Conservation (phyloP, 768 basidiomycete genomes). For the Auriscalpium orientale region DNA sequence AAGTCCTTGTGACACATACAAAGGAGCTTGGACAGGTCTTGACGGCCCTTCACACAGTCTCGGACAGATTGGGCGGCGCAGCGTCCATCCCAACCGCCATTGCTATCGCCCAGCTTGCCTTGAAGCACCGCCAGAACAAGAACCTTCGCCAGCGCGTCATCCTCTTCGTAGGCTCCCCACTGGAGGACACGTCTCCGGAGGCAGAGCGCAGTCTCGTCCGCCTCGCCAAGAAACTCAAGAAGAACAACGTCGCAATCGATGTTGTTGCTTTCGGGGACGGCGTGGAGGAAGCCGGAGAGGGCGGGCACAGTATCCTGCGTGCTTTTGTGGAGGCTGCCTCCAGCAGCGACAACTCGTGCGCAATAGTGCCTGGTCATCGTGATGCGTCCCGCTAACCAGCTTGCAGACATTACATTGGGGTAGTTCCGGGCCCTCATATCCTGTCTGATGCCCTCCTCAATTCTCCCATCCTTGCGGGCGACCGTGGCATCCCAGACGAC, state of each 20-base stretch:
- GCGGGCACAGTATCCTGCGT: slow-evolving; percentile 61
- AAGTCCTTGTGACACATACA: slow-evolving; percentile 93
- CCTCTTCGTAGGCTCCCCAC: slow-evolving; percentile 87
- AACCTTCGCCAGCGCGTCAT: slow-evolving; percentile 94
- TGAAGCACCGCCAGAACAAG: slow-evolving; percentile 98
- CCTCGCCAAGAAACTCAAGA: slow-evolving; percentile 96
- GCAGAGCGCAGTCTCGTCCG: slow-evolving; percentile 69
- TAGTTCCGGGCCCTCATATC: slow-evolving; percentile 71
- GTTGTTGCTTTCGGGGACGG: slow-evolving; percentile 87
- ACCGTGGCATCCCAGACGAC: slow-evolving; percentile 62
- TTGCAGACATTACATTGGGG: slow-evolving; percentile 68
- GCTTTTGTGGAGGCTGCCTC: slow-evolving; percentile 78
- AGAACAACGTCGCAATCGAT: slow-evolving; percentile 97
- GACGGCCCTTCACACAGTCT: slow-evolving; percentile 62
- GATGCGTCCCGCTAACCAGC: background rate
- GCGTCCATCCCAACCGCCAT: slow-evolving; percentile 88
- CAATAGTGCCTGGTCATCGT: slow-evolving; percentile 6
- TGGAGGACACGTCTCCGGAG: slow-evolving; percentile 61
- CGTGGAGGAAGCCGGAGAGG: slow-evolving; percentile 54
- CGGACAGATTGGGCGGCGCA: slow-evolving; percentile 68
- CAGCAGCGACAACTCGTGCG: slow-evolving; percentile 83
- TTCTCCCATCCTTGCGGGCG: slow-evolving; percentile 76
- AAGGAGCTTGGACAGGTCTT: slow-evolving; percentile 92
- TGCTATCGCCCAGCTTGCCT: slow-evolving; percentile 88
- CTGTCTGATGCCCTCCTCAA: slow-evolving; percentile 77